phyloP scores from a whole-genome alignment of 1,284 basidiomycete genomes.

The Phellinidium pouzarii region DNA sequence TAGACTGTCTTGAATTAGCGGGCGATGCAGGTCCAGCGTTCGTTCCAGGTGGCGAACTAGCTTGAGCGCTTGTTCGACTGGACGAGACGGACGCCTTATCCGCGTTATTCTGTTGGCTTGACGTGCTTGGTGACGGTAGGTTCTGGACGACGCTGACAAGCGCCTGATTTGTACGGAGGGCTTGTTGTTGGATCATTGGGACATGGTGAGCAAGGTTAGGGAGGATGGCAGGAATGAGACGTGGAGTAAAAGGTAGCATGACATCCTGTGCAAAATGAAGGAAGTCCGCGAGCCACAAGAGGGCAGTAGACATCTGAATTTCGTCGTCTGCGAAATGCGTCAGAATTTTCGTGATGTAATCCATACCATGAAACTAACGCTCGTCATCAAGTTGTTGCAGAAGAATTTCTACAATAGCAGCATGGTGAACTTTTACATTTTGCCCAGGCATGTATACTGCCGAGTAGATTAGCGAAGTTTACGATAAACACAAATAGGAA shows the following conservation, averaged over 20 bases:
- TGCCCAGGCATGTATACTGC: slow-evolving; percentile 88
- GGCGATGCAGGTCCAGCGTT: not conserved
- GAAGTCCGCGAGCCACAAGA: slow-evolving; percentile 92
- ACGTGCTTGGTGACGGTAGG: slow-evolving; percentile 65
- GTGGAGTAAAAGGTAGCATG: slow-evolving; percentile 91
- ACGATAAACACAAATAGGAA: not conserved
- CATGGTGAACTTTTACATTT: slow-evolving; percentile 87
- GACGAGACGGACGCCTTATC: slow-evolving; percentile 28
- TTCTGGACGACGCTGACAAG: slow-evolving; percentile 83
- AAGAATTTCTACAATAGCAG: slow-evolving; percentile 89
- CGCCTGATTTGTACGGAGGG: slow-evolving; percentile 80
- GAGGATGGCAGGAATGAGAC: slow-evolving; percentile 86
- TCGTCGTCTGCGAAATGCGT: slow-evolving; percentile 60
- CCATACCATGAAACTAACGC: slow-evolving; percentile 47
- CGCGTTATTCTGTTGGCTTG: slow-evolving; percentile 32
- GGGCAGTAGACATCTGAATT: slow-evolving; percentile 81
- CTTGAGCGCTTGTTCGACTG: slow-evolving; percentile 29
- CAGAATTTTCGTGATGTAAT: not conserved
- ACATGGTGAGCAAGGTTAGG: slow-evolving; percentile 93
- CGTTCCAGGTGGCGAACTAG: slow-evolving; percentile 6
- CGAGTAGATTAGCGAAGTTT: slow-evolving; percentile 26
- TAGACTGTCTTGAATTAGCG: slow-evolving; percentile 5
- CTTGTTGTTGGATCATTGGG: slow-evolving; percentile 82
- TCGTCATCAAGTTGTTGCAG: slow-evolving; percentile 84
- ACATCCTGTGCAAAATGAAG: slow-evolving; percentile 84